Evolutionary conservation across 495 filamentous ascomycete genomes (phyloP).

Genomic region (Aspergillus ellipticus): DNA sequence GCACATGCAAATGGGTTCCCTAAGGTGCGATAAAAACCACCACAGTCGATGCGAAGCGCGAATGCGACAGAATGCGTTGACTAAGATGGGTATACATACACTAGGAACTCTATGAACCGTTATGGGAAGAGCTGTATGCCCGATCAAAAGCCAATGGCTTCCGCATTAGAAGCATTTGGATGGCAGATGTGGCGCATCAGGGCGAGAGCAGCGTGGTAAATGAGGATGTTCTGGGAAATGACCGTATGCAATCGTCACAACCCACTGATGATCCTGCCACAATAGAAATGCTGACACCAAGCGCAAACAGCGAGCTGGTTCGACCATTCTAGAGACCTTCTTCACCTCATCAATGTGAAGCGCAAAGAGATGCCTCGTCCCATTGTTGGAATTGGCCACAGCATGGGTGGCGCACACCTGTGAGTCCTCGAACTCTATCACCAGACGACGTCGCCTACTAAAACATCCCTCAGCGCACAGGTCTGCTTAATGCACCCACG

Average conservation of each 20-base stretch:
- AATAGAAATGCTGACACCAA: conserved; percentile 3
- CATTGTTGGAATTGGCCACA: conserved; percentile 87
- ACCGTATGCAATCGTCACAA: conserved; percentile 52
- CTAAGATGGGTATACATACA: neutral
- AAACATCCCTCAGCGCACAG: conserved; percentile 34
- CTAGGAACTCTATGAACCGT: conserved; percentile 82
- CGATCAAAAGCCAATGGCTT: conserved; percentile 54
- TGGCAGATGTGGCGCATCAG: conserved; percentile 75
- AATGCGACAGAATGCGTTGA: neutral
- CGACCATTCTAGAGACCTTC: conserved; percentile 82
- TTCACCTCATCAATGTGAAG: conserved; percentile 84
- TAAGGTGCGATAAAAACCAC: conserved; percentile 59
- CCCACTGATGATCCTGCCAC: too few species aligned
- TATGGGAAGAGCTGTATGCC: conserved; percentile 72
- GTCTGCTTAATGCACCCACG: conserved; percentile 76
- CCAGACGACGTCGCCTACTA: too few species aligned
- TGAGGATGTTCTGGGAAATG: conserved; percentile 68
- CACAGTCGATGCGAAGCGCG: too few species aligned
- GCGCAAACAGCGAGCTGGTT: conserved; percentile 64
- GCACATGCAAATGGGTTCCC: conserved; percentile 86
- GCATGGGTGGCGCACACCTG: conserved; percentile 73
- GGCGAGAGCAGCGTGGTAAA: conserved; percentile 74
- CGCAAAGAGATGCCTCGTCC: conserved; percentile 80
- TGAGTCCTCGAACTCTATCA: conserved; percentile 23
- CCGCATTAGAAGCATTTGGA: conserved; percentile 77